Base-by-base conservation (phyloP, 257 asterid genomes). In the Salvia rosmarinus region DNA sequence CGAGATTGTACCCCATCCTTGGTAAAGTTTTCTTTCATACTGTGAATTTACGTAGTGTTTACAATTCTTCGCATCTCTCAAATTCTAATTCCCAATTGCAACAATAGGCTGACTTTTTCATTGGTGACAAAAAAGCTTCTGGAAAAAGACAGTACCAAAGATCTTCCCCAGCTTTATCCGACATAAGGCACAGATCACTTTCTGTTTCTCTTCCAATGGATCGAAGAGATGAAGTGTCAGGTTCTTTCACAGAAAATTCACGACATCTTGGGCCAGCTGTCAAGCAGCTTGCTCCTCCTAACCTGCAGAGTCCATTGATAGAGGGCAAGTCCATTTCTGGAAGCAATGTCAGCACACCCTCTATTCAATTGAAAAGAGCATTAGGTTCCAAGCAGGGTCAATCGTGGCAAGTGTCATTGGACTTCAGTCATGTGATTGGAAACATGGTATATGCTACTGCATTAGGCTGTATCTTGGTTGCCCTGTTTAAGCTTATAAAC, bases 1-100 rank as follows among this genome's bases (percentile, higher is more conserved):
- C 84, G 82, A 73, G 95, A 89, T 80, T 89, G 96, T 81, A 81
- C 89, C 70, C 83, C 98, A 11, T 89, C 95, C 66, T 71, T 95
- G 87, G 99, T 95, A 84, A 83, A 78, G 82, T 58, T 59, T 25
- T 67, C 66, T 14, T 65, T 39, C 14, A 40, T 73, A 51, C 55
- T 47, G 52, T 71, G 56, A 64, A 44, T 17, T 64, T 43, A 61
- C 37, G 70, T 59, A 51, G 25, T 44, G 68, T 32, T 64, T 42
- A 62, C 13, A 21, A 17, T 54, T 32, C 28, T 7, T 46, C 35
- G 65, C 2, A 57, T 37, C 65, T 23, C 32, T 21, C 75, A 68
- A 57, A 64, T 65, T 56, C 79, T 78, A 72, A 74, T 72, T 66
- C 40, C 75, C 49, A 57, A 64, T 66, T 59, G 44, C 76, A 74